Base-by-base conservation (phyloP, 768 basidiomycete species). In the Phylloporus sp. region DNA sequence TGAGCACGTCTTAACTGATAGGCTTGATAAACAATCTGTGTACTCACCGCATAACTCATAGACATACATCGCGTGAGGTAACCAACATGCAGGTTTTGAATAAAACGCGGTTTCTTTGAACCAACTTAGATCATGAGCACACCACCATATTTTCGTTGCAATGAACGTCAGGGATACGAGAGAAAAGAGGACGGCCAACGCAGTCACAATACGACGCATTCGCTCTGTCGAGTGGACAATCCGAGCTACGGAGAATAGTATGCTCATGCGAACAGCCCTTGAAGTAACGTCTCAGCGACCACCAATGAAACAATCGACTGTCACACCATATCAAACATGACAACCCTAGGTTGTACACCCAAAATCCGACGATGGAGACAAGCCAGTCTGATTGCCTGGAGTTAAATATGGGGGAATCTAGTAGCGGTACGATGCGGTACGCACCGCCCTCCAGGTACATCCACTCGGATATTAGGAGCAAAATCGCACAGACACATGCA, bases 231-330 rank as follows among this genome's bases (percentile, higher is more conserved):
- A 45, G 49, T 59, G 55, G 24, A 48, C 50, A 15, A 65, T 52
- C 28, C 63, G 63, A 38, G 49, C 56, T 27, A 64, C 41, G 20
- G 63, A 64, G 26, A 57, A 53, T 28, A 58, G 26, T 36, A 60
- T 51, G 31, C 60, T 64, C 55, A 56, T 48, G 20, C 63, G 63
- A 16, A 63, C 57, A 44, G 50, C 42, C 64, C 59, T 66, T 47
- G 9, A 28, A 36, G 10, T 2, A 44, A 41, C 28, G 11, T n/a
- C 3, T 38, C 1, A 62, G n/a, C 22, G 11, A 38, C 18, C 38
- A 32, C 9, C 18, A 18, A 20, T 9, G 15, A 40, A 41, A 24
- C 27, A 38, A 15, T 18, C n/a, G 2, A 15, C 22, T 35, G 22
- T 5, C 55, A 54, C 47, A 65, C 61, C 61, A 64, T 43, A 61